These are phyloP conservation scores for Alternaria sp. DNA, from an alignment of 2,329 filamentous ascomycete species.

Conservation along the genomic window DNA sequence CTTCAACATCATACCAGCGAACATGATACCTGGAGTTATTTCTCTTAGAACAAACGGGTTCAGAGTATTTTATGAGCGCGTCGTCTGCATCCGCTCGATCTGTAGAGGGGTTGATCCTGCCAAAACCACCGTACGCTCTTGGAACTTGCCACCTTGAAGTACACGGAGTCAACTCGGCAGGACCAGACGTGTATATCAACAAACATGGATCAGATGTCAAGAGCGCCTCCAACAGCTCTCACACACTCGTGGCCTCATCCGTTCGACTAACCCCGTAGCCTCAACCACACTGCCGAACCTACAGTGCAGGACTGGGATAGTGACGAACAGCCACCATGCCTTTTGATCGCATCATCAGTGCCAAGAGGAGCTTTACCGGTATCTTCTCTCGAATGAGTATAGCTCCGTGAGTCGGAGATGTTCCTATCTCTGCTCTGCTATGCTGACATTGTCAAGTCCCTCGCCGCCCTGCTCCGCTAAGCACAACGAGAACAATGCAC, in stretches of 20 bases:
- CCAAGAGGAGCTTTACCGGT: conserved; percentile 40
- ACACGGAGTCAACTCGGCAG: conserved; percentile 1
- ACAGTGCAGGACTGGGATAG: conserved; percentile 3
- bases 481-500: conserved; percentile 14
- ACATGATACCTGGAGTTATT: background rate
- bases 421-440: background rate
- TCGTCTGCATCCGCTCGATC: background rate
- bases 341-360: conserved; percentile 33
- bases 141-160: background rate
- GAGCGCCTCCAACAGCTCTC: background rate
- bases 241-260: background rate
- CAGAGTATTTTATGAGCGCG: background rate
- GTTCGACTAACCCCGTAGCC: background rate
- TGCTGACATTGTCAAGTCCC: conserved; percentile 7
- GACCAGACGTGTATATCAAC: conserved; percentile 14
- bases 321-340: conserved; percentile 27
- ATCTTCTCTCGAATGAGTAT: conserved; percentile 26
- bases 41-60: background rate
- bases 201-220: conserved; percentile 12
- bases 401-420: background rate
- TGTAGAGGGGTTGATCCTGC: background rate
- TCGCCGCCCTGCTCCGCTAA: background rate
- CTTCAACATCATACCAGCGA: background rate
- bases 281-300: background rate
- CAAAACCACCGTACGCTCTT: background rate